Evolutionary conservation across 257 asterid species (phyloP).

Genomic region (Scutellaria barbata): DNA sequence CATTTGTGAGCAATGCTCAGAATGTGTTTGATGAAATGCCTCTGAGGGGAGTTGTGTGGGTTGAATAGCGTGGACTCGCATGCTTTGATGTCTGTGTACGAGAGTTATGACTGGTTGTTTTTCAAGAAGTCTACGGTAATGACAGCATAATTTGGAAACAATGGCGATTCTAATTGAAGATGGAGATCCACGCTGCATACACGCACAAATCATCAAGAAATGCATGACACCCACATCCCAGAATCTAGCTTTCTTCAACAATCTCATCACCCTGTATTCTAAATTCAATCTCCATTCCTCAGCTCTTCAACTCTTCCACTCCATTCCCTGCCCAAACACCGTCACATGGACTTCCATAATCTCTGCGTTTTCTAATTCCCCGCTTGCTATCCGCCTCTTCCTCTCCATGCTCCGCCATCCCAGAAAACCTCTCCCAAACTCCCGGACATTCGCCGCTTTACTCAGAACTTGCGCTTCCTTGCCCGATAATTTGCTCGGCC

Average conservation of each 20-base stretch:
- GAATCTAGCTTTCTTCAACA: constrained; percentile 59
- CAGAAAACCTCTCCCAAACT: constrained; percentile 50
- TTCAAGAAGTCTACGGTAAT: neutral
- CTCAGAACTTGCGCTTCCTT: constrained; percentile 64
- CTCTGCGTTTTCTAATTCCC: constrained; percentile 56
- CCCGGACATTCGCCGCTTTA: constrained; percentile 63
- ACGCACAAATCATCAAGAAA: constrained; percentile 57
- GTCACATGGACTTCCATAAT: constrained; percentile 82
- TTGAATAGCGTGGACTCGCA: too few relatives aligned
- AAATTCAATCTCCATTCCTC: constrained; percentile 50
- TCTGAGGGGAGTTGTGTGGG: neutral
- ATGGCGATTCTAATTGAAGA: constrained; percentile 36
- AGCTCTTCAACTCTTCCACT: constrained; percentile 62
- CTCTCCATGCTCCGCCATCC: constrained; percentile 81
- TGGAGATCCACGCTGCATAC: constrained; percentile 64
- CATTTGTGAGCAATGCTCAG: neutral
- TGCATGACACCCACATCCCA: constrained; percentile 40
- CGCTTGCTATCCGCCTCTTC: constrained; percentile 57
- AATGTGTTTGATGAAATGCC: constrained; percentile 6
- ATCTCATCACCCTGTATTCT: constrained; percentile 77
- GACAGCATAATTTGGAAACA: neutral
- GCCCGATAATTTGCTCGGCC: constrained; percentile 42
- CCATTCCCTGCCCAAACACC: constrained; percentile 67
- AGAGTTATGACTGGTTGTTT: too few relatives aligned
- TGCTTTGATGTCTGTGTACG: too few relatives aligned